These are phyloP conservation scores for Solanum bukasovii DNA, from an alignment of 257 asterid species.

Conservation along the genomic window DNA sequence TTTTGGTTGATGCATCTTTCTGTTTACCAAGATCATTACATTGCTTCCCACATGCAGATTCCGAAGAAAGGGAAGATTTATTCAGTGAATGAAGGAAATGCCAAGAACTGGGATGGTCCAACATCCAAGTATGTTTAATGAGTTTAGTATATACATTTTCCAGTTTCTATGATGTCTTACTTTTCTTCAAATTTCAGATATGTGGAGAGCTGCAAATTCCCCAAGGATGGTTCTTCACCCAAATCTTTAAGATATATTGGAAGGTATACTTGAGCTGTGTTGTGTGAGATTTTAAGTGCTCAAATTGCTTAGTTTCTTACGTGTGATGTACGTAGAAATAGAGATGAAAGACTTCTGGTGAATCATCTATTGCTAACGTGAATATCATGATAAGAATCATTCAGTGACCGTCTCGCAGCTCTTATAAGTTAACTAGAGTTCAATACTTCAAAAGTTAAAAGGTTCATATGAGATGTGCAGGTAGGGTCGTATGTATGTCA, in stretches of 20 bases:
- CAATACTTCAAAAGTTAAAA: not conserved
- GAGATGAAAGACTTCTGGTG: not conserved
- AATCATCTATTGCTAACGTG: not conserved
- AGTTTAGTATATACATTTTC: not conserved
- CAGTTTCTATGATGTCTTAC: not conserved
- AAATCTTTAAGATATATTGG: conserved; percentile 94
- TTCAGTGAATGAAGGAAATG: conserved; percentile 95
- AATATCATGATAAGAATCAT: not conserved
- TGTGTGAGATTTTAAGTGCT: not conserved
- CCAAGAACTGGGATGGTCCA: conserved; percentile 88
- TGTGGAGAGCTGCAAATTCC: conserved; percentile 83
- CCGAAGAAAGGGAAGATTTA: conserved; percentile 81
- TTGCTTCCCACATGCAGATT: conserved; percentile 33
- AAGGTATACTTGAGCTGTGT: conserved; percentile 39
- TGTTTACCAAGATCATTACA: not conserved
- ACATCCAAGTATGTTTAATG: conserved; percentile 54
- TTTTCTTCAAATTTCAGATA: conserved; percentile 33
- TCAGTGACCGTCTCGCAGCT: not conserved
- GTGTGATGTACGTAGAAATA: not conserved
- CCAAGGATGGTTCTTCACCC: conserved; percentile 79
- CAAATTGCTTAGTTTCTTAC: not conserved
- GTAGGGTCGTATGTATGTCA: not conserved
- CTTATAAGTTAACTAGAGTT: not conserved
- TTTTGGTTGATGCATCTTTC: not conserved
- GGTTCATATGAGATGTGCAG: not conserved